phyloP scores from a whole-genome alignment of 1,284 basidiomycete genomes.

The Farysia itapuensis region DNA sequence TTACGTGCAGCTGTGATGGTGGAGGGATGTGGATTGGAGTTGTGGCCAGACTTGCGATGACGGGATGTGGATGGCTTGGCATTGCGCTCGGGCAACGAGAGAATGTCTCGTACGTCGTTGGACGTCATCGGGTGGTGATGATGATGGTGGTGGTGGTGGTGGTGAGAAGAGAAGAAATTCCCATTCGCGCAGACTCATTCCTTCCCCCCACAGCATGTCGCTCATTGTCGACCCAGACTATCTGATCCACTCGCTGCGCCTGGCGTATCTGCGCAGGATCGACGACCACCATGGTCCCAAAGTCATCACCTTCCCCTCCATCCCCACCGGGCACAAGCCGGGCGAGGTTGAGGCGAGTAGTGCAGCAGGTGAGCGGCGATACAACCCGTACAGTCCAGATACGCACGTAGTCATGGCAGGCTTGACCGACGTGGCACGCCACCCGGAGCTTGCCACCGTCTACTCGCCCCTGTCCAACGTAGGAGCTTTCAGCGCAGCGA shows the following conservation, averaged over 20 bases:
- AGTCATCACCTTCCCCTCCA: slow-evolving; percentile 41
- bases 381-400: slow-evolving; percentile 10
- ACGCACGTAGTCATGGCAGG: slow-evolving; percentile 39
- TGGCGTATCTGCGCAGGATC: slow-evolving; percentile 48
- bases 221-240: slow-evolving; percentile 41
- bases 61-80: slow-evolving; percentile 16
- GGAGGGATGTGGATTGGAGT: slow-evolving; percentile 23
- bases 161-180: no score
- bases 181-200: no score
- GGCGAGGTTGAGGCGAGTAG: not conserved
- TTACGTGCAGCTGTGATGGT: slow-evolving; percentile 15
- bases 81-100: slow-evolving; percentile 44
- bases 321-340: slow-evolving; percentile 1
- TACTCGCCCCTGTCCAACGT: slow-evolving; percentile 36
- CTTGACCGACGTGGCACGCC: slow-evolving; percentile 17
- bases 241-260: slow-evolving; percentile 43
- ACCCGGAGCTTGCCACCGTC: slow-evolving; percentile 41
- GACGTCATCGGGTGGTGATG: slow-evolving; percentile 28
- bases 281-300: slow-evolving; percentile 47
- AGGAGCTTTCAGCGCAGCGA: slow-evolving; percentile 3
- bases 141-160: not conserved
- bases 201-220: slow-evolving; percentile 16
- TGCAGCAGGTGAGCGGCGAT: not conserved
- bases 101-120: slow-evolving; percentile 55
- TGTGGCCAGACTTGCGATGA: slow-evolving; percentile 22